phyloP scores from a whole-genome alignment of 169 alveolate genomes.

The Plasmodium cynomolgi region DNA sequence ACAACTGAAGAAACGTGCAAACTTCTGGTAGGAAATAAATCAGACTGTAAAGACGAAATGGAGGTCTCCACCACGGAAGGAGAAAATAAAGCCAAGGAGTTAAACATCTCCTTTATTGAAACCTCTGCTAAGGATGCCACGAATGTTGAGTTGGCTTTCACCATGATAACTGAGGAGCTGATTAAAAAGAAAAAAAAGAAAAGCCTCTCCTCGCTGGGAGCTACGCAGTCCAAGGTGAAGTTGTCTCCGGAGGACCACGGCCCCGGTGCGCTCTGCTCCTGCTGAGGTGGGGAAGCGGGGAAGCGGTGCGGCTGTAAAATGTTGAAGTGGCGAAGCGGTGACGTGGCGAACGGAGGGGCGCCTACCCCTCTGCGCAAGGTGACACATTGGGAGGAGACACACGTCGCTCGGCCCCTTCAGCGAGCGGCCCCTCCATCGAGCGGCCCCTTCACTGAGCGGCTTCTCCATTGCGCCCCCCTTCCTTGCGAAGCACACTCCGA shows the following conservation, averaged over 20 bases:
- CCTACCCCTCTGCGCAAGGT: not conserved
- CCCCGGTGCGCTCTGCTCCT: slow-evolving; percentile 15
- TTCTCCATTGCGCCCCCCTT: too few species aligned
- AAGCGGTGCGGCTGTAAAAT: too few species aligned
- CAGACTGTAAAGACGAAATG: slow-evolving; percentile 88
- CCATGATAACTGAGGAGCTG: slow-evolving; percentile 77
- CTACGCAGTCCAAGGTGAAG: slow-evolving; percentile 42
- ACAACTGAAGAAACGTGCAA: slow-evolving; percentile 94
- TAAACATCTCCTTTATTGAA: slow-evolving; percentile 86
- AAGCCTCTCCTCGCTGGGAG: not conserved
- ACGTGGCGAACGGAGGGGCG: not conserved
- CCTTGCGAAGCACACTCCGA: too few species aligned
- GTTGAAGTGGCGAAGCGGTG: not conserved
- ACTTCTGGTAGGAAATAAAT: slow-evolving; percentile 96
- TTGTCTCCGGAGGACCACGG: slow-evolving; percentile 13
- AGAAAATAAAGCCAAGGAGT: slow-evolving; percentile 83
- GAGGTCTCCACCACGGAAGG: slow-evolving; percentile 86
- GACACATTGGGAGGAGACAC: too few species aligned
- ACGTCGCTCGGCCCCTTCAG: too few species aligned
- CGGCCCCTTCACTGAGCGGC: too few species aligned
- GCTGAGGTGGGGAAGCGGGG: not conserved
- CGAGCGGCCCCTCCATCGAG: too few species aligned
- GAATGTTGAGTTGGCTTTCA: slow-evolving; percentile 88
- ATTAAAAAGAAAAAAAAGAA: slow-evolving; percentile 65
- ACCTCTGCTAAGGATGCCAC: slow-evolving; percentile 88